Base-by-base conservation (phyloP, 768 basidiomycete species). In the Cyathus striatus region DNA sequence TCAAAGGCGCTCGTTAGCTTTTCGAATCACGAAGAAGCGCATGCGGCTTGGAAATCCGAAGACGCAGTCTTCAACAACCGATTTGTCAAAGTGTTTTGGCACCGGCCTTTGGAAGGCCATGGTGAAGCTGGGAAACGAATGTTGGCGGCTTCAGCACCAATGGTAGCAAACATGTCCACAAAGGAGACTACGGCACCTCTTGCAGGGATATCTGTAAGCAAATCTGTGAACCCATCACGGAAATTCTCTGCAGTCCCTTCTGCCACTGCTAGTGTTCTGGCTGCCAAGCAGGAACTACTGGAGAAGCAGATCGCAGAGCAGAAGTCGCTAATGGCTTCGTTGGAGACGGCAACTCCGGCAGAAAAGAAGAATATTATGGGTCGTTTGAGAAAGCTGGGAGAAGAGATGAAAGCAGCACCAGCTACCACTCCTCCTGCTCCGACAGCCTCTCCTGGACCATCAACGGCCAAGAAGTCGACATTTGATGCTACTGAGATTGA, bases 11-110 rank as follows among this genome's bases (percentile, higher is more conserved):
- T 97, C 38, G 86, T 97, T 49, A 91, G 86, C 50, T 97, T 96
- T 62, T 73, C 79, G 24, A 78, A 72, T 6, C 90, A 93, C 57
- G 78, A 76, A 17, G 87, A 93, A 54, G 94, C 94, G 0, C 80
- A 86, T 54, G 76, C 79, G 10, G 94, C 94, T 1, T 92, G 93
- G 88, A 90, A 89, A 60, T 81, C 83, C 20, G 89, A 94, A 61
- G 91, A 95, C 49, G 91, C 93, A n/a, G 86, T 96, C 12, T 96
- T 96, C 55, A 81, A 81, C 9, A 94, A 93, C 53, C 80, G 94
- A 39, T 96, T 96, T 60, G 93, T 96, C 50, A 95, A 94, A 63
- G 74, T 96, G 24, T 90, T 95, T 54, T 96, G 94, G 92, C 91
- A 95, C 64, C 75, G 87, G 45, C 92, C 91, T 5, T 79, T 93